Base-by-base conservation (phyloP, 176 grass and related monocot genomes). In the Rhipidocladum racemiflorum region DNA sequence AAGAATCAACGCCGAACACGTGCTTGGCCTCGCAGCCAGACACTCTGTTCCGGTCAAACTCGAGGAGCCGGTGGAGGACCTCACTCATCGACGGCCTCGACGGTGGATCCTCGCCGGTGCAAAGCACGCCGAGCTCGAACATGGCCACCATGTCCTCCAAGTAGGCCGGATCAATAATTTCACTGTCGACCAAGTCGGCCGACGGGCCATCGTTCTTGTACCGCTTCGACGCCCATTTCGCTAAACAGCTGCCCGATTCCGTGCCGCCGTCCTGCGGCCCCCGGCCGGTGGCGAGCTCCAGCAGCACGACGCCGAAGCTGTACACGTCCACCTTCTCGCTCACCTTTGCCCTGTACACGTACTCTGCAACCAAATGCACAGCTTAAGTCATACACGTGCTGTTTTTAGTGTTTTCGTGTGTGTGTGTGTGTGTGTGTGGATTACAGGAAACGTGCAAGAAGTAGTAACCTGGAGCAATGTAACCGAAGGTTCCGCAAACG, bases 281-380 rank as follows among this genome's bases (percentile, higher is more conserved):
- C 15, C 78, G 25, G 67, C 67, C 67, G 23, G 86, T 89, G 72
- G 86, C 24, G 2, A 89, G 12, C 86, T 94, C 82, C 6, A 94
- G 21, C 3, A 91, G 63, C 10, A 94, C 76, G 0, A 94, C 80
- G 4, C 83, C 83, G 2, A 94, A 94, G 43, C 83, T 94, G 13
- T 94, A 91, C 20, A 89, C 92, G 1, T 94, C 92, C 68, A 89
- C 88, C 76, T 96, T 96, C 87, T 96, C 50, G 53, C 66, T 85
- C 30, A 96, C 71, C 80, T 89, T 90, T 5, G 13, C 44, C 9
- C 39, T 29, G 9, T 61, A 70, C 3, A 25, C 83, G 14, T 57
- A 92, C 83, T 96, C 93, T 94, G 74, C 75, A 68, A 34, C 32
- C 32, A 34, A 34, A 34, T 3, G 30, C 30, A 32, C 30, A 32